Conservation (phyloP, 129 eudicot genomes). For the Apium graveolens region DNA sequence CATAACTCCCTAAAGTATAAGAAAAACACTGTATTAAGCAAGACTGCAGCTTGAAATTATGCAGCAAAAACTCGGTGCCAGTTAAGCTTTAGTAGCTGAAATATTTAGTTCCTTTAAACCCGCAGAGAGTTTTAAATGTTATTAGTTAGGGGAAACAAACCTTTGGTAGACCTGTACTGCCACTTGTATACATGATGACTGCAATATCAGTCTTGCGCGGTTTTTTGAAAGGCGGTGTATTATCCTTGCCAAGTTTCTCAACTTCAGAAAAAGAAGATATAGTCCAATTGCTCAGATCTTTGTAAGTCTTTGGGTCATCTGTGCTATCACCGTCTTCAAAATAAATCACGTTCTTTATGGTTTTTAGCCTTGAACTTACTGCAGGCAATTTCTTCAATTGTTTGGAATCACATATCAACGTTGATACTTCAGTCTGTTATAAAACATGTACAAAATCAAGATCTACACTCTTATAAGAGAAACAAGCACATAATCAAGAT, state of each 20-base stretch:
- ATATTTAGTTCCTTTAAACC: neutral
- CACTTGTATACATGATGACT: slow-evolving; percentile 97
- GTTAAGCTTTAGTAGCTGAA: neutral
- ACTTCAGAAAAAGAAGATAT: slow-evolving; percentile 65
- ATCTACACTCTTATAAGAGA: neutral
- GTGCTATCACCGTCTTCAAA: slow-evolving; percentile 53
- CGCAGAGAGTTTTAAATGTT: neutral
- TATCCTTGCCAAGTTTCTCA: slow-evolving; percentile 59
- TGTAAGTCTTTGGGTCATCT: slow-evolving; percentile 21
- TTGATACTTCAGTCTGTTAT: slow-evolving; percentile 77
- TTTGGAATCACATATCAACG: slow-evolving; percentile 80
- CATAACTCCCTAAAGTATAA: slow-evolving; percentile 81
- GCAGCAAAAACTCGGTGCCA: neutral
- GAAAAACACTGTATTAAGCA: neutral
- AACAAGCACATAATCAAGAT: neutral
- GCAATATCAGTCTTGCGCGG: slow-evolving; percentile 85
- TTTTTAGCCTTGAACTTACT: slow-evolving; percentile 58
- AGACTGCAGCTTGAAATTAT: neutral
- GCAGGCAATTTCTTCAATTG: slow-evolving; percentile 71
- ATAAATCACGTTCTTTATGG: slow-evolving; percentile 56
- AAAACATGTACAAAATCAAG: slow-evolving; percentile 1
- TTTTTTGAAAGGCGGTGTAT: slow-evolving; percentile 38
- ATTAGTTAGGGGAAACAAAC: slow-evolving; percentile 26
- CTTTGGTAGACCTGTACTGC: slow-evolving; percentile 98
- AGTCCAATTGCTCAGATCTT: slow-evolving; percentile 34